phyloP scores from a whole-genome alignment of 2,329 filamentous ascomycete genomes.

The Claviceps purpurea region DNA sequence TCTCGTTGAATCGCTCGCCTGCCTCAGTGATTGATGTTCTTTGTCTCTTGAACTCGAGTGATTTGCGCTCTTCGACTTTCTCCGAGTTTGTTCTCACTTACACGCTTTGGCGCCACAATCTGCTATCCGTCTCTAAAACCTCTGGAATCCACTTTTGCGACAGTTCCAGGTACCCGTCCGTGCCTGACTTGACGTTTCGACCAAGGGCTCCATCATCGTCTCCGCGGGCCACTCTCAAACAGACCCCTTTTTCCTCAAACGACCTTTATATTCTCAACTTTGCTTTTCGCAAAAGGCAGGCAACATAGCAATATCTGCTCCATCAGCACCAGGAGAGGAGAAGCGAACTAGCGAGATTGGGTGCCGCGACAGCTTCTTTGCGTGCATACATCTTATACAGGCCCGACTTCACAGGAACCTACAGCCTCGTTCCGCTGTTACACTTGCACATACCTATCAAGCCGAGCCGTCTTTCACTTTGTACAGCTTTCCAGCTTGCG shows the following conservation, averaged over 20 bases:
- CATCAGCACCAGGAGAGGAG: not conserved
- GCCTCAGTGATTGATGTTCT: not conserved
- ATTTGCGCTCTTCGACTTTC: not conserved
- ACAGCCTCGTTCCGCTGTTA: conserved; percentile 3
- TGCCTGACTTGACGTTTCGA: conserved; percentile 5
- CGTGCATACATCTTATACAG: not conserved
- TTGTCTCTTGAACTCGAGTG: not conserved
- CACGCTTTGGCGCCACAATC: conserved; percentile 7
- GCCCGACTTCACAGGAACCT: not conserved
- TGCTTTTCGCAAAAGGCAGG: not conserved
- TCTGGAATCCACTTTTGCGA: conserved; percentile 5
- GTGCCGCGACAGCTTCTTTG: not conserved
- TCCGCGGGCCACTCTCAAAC: not conserved
- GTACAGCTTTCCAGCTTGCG: conserved; percentile 10
- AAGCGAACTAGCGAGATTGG: conserved; percentile 1
- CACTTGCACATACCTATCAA: conserved; percentile 9
- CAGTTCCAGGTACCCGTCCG: conserved; percentile 13
- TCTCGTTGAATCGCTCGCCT: conserved; percentile 1
- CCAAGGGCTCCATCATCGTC: conserved; percentile 3
- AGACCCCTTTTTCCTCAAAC: not conserved
- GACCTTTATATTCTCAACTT: not conserved
- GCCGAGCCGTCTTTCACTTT: conserved; percentile 6
- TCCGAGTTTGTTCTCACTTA: conserved; percentile 4
- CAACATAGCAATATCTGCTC: not conserved
- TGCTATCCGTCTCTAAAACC: conserved; percentile 5